Evolutionary conservation across 345 rosid genomes (phyloP), one percentile per base, ranked within the genome.

Genomic region (Turritis glabra): DNA sequence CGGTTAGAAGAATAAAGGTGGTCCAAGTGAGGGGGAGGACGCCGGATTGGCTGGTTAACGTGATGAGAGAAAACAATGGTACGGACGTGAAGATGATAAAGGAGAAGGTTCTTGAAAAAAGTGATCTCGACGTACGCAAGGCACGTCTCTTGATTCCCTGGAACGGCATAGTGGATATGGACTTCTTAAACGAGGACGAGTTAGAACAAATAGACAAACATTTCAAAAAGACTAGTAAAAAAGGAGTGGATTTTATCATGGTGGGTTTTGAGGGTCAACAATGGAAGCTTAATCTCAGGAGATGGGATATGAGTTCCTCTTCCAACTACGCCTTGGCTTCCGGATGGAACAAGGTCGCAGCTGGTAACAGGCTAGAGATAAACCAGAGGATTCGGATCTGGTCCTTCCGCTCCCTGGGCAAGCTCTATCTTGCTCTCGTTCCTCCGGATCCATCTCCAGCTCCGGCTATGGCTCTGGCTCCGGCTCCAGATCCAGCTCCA

Each of bases 161-260:
- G 4, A 40, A 51, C 0, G 4, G 18, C 0, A 68, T 61, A 17
- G 0, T 0, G 5, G 57, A 68, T n/a, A 11, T 3, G 27, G 41
- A 58, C 15, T 67, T 75, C 19, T 37, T 75, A 43, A 57, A 1
- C 37, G 26, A 38, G 54, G 13, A 13, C 7, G 73, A 67, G 12
- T 5, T 19, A 7, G 12, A 0, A 0, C 67, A 9, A 51, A 3
- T 67, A 8, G 10, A 26, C 0, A 6, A 18, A 21, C 1, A 66
- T 7, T 0, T 0, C 10, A 15, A 0, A 0, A 22, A 38, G 25
- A 2, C 0, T 0, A 8, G 53, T 50, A 0, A 48, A 0, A 19
- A 3, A 37, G 78, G 78, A 26, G 6, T 67, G 38, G 53, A 38
- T 50, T 32, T 75, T 3, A 37, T 9, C 66, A 37, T 74, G 43